A percentile compares a stretch with the other conserved stretches of the same genome.
phyloP scores from a whole-genome alignment of 2,329 filamentous ascomycete species.

The Monilinia fructicola region DNA sequence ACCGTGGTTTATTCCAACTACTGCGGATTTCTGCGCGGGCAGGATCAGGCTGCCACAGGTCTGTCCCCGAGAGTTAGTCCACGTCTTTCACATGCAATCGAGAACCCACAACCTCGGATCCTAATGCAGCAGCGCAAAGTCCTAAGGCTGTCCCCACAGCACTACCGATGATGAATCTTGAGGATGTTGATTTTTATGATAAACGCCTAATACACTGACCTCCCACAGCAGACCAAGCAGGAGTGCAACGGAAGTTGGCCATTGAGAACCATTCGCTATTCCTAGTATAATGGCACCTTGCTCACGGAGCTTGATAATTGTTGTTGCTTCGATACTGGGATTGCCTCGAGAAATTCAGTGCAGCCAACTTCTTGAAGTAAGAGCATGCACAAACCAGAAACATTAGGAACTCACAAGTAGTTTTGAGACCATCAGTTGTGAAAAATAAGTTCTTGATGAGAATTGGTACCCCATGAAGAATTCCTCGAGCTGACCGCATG shows the following conservation, averaged over 20 bases:
- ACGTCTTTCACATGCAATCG: not conserved
- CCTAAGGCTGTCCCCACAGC: constrained; percentile 23
- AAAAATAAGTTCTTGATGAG: constrained; percentile 61
- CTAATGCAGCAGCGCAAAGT: constrained; percentile 43
- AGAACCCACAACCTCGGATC: constrained; percentile 51
- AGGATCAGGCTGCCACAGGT: constrained; percentile 60
- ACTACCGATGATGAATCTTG: constrained; percentile 22
- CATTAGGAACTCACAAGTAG: constrained; percentile 42
- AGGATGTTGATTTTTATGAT: constrained; percentile 39
- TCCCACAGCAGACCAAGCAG: constrained; percentile 62
- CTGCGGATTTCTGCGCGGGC: constrained; percentile 53
- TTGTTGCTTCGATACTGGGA: constrained; percentile 52
- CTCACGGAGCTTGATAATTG: constrained; percentile 39
- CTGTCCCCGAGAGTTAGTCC: constrained; percentile 18
- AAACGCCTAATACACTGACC: constrained; percentile 61
- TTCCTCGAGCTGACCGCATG: constrained; percentile 32
- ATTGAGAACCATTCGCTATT: constrained; percentile 48
- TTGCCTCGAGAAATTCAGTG: constrained; percentile 50
- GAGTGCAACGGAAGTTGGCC: constrained; percentile 55
- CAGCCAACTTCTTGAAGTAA: constrained; percentile 38
- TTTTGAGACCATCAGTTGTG: constrained; percentile 59
- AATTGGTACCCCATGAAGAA: constrained; percentile 57
- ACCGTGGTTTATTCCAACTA: constrained; percentile 68
- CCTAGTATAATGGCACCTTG: constrained; percentile 27
- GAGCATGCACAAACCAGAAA: not conserved